phyloP scores from a whole-genome alignment of 2,329 filamentous ascomycete genomes.

The Exophiala viscosa region DNA sequence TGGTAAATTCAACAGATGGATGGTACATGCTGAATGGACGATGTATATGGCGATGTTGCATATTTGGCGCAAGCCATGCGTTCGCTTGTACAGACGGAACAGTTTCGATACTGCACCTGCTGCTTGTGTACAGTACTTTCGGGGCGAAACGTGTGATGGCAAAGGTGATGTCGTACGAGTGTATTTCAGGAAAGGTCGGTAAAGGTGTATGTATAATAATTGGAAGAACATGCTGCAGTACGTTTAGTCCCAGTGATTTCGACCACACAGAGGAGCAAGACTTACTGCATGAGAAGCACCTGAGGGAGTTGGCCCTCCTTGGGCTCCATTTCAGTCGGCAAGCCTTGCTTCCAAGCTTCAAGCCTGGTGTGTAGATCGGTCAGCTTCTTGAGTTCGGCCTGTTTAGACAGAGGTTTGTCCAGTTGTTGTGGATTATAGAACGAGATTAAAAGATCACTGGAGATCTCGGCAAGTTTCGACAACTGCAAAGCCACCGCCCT shows the following conservation, averaged over 20 bases:
- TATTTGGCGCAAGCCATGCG: slow-evolving; percentile 86
- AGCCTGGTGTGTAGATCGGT: slow-evolving; percentile 86
- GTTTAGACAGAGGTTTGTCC: slow-evolving; percentile 65
- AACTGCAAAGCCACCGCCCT: slow-evolving; percentile 79
- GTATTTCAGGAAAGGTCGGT: slow-evolving; percentile 92
- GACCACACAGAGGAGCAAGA: slow-evolving; percentile 27
- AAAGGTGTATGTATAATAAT: slow-evolving; percentile 89
- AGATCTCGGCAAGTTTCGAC: slow-evolving; percentile 83
- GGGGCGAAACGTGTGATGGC: slow-evolving; percentile 80
- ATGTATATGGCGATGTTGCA: slow-evolving; percentile 98
- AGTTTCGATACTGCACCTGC: slow-evolving; percentile 87
- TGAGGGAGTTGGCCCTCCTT: slow-evolving; percentile 86
- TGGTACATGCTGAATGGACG: slow-evolving; percentile 87
- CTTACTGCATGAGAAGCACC: slow-evolving; percentile 82
- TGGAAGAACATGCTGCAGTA: slow-evolving; percentile 90
- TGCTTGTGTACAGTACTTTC: slow-evolving; percentile 85
- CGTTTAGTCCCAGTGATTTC: slow-evolving; percentile 1
- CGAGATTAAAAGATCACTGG: slow-evolving; percentile 78
- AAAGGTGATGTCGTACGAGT: slow-evolving; percentile 75
- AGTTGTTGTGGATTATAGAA: slow-evolving; percentile 79
- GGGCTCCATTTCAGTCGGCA: slow-evolving; percentile 83
- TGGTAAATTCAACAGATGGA: slow-evolving; percentile 87
- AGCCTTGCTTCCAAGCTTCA: slow-evolving; percentile 79
- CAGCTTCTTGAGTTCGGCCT: slow-evolving; percentile 83
- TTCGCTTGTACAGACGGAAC: slow-evolving; percentile 89